A percentile compares a stretch with the other conserved stretches of the same genome.
Conservation (phyloP, 164 flowering plant genomes). For the Cinnamomum micranthum region DNA sequence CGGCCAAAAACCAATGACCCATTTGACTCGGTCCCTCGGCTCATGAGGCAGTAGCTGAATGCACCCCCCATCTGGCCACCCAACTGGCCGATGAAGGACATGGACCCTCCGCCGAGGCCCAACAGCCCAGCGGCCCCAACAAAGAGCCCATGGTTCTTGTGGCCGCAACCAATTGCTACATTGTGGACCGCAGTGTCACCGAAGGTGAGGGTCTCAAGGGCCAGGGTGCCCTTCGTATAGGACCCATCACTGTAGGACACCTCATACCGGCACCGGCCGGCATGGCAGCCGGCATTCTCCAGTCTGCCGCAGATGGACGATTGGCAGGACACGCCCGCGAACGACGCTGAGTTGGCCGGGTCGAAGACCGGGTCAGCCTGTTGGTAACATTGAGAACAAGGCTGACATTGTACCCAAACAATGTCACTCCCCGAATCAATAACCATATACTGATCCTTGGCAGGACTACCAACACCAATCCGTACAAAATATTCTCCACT, state of each 20-base stretch:
- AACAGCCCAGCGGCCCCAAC: constrained; percentile 84
- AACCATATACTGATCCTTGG: constrained; percentile 71
- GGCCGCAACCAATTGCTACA: constrained; percentile 94
- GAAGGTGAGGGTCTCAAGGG: constrained; percentile 53
- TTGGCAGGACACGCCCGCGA: constrained; percentile 56
- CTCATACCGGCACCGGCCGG: constrained; percentile 68
- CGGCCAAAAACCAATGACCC: constrained; percentile 74
- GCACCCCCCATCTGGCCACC: constrained; percentile 76
- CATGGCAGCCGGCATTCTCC: constrained; percentile 46
- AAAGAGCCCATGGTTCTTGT: constrained; percentile 78
- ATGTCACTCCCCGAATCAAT: constrained; percentile 88
- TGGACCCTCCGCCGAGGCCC: constrained; percentile 80
- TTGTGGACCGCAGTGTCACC: constrained; percentile 42
- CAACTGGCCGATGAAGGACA: constrained; percentile 81
- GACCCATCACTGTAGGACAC: constrained; percentile 69
- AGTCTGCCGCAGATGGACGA: constrained; percentile 48
- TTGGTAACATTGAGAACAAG: constrained; percentile 68
- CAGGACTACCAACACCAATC: constrained; percentile 85
- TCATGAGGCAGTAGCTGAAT: constrained; percentile 76
- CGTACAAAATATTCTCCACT: constrained; percentile 88
- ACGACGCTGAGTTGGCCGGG: constrained; percentile 68
- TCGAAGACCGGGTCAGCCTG: constrained; percentile 87
- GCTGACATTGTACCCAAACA: constrained; percentile 89
- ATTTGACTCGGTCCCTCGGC: constrained; percentile 50
- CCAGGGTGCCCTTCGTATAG: constrained; percentile 55